Evolutionary conservation across 192 early-diverging fungal species (phyloP), one percentile per base, ranked within the genome.

Genomic region (Neocallimastix lanati): DNA sequence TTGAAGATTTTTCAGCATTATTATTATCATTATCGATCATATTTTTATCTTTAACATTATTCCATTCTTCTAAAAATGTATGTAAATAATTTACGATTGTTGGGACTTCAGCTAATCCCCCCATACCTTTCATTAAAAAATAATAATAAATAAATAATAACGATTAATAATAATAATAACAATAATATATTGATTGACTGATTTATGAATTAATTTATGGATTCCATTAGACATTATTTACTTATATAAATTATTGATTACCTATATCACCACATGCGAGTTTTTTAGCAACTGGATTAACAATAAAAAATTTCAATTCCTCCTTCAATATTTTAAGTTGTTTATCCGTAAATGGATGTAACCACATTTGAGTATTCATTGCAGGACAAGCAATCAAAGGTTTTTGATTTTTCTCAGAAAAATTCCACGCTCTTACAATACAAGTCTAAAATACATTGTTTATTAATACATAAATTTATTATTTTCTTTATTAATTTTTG

Each of bases 361-460:
- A 89, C 94, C 94, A 99, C 97, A 98, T 97, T 86, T 90, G 87
- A 12, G 95, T 96, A 80, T 98, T 97, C 96, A 99, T 99, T n/a
- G 96, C 96, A 13, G 96, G 97, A 79, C 92, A 94, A 12, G 94
- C 87, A 21, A 95, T 79, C 2, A 96, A 88, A 0, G 93, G 93
- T 78, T 89, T 90, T 28, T 40, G 29, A 67, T 67, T 67, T 21
- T n/a, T n/a, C 16, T 67, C 50, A 16, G 77, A 79, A 29, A 84
- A 83, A 81, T 96, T 92, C 96, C 97, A 98, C 0, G 97, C 97
- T 12, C 97, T 82, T 29, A 96, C 80, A 28, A 96, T 88, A 82
- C 95, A 96, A 2, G 95, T 96, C 93, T 94, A 80, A 12, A 29
- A 29, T n/a, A n/a, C n/a, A n/a, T n/a, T n/a, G 15, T 50, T 76